Base-by-base conservation (phyloP, 306 rosid genomes). In the Prunus mume region DNA sequence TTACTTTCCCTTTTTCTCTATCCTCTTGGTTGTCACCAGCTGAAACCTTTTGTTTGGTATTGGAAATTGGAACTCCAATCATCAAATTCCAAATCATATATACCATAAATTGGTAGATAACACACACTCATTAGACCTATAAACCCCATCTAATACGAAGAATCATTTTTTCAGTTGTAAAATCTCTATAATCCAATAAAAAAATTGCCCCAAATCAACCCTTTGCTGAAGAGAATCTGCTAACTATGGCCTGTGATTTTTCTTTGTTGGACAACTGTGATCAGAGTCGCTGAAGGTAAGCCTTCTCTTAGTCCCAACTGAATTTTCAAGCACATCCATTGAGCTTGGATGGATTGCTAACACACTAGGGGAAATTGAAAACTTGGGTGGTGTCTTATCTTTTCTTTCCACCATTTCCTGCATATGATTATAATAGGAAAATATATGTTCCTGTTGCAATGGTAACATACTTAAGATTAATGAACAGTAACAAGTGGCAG, bases 251-350 rank as follows among this genome's bases (percentile, higher is more conserved):
- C 75, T 69, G 72, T 72, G 90, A 76, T 65, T 73, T 85, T 86
- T 91, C 79, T 86, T 86, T 57, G 12, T 80, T 0, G 84, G 81
- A 80, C 75, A 79, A 72, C 80, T 62, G 76, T 69, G 83, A 68
- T 90, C 89, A 74, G 88, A 88, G 74, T 87, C 86, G 52, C 73
- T 78, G 79, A 87, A 95, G 30, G 72, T 34, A 78, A 95, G 96
- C 81, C 91, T 87, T 88, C 97, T 92, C 93, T 90, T 92, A 11
- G 87, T 74, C 51, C 89, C 93, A 14, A 77, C 72, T 57, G 76
- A 61, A 74, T 74, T 84, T 85, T 86, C 92, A 82, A 69, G 64
- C 84, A 78, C 81, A 83, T 79, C 84, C 70, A 75, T 68, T 73
- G 85, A 84, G 79, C 66, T 74, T 13, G 86, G 76, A 43, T 69